phyloP scores from a whole-genome alignment of 2,329 filamentous ascomycete genomes.

The Elsinoe perseae region DNA sequence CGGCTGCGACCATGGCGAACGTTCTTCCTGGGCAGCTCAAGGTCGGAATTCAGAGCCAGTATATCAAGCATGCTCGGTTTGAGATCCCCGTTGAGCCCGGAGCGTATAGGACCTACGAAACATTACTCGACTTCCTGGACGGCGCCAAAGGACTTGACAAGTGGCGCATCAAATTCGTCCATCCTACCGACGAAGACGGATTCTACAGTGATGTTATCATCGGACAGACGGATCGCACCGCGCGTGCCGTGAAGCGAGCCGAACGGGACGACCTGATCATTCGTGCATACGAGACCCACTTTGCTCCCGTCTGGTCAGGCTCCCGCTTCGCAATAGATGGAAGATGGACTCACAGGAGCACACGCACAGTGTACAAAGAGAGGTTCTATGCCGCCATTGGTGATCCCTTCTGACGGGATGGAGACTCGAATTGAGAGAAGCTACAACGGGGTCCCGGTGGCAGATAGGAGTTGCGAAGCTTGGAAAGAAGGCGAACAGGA shows the following conservation, averaged over 20 bases:
- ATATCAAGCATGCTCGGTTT: background rate
- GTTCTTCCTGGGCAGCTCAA: background rate
- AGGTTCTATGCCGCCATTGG: too few species aligned
- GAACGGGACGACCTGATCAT: background rate
- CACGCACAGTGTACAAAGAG: too few species aligned
- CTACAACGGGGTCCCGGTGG: too few species aligned
- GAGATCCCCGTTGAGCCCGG: background rate
- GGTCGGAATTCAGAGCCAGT: background rate
- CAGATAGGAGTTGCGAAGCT: too few species aligned
- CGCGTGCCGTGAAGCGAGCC: background rate
- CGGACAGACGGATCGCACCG: background rate
- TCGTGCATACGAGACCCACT: too few species aligned
- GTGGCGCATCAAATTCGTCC: background rate
- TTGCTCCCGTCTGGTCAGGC: too few species aligned
- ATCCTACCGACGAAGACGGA: background rate
- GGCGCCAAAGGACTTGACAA: background rate
- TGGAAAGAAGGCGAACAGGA: too few species aligned
- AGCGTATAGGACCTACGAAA: background rate
- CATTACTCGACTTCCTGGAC: background rate
- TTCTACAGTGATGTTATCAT: background rate
- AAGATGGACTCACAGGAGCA: too few species aligned
- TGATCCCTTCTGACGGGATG: too few species aligned
- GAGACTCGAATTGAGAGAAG: too few species aligned
- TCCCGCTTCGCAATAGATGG: too few species aligned
- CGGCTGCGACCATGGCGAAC: background rate